phyloP scores from a whole-genome alignment of 2,329 filamentous ascomycete species.

The Aspergillus candidus region DNA sequence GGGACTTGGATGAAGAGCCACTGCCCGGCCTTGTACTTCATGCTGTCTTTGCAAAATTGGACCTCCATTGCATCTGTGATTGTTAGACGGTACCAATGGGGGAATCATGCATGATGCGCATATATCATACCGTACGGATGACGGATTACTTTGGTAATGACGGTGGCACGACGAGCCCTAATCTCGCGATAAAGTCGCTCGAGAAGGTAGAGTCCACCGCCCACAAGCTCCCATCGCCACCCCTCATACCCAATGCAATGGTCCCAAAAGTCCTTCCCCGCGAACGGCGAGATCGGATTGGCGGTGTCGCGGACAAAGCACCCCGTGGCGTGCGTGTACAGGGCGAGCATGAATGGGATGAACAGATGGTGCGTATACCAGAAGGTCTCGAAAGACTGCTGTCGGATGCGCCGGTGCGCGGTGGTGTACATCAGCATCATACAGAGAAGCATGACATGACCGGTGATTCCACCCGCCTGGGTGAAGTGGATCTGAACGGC shows the following conservation, averaged over 20 bases:
- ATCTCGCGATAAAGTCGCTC: constrained; percentile 92
- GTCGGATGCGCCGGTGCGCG: constrained; percentile 83
- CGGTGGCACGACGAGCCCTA: constrained; percentile 71
- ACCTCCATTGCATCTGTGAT: constrained; percentile 81
- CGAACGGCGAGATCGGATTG: constrained; percentile 73
- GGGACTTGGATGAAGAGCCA: constrained; percentile 97
- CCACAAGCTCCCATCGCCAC: constrained; percentile 93
- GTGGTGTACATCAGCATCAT: constrained; percentile 99
- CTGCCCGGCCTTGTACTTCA: constrained; percentile 97
- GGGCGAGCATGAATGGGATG: constrained; percentile 83
- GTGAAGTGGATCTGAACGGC: constrained; percentile 90
- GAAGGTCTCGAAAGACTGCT: constrained; percentile 96
- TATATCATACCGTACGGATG: constrained; percentile 75
- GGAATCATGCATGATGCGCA: not conserved
- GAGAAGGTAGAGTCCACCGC: constrained; percentile 74
- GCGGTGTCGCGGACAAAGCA: constrained; percentile 89
- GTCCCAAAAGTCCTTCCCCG: constrained; percentile 72
- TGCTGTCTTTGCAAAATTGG: constrained; percentile 91
- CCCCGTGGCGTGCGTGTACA: constrained; percentile 93
- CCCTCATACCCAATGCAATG: constrained; percentile 94
- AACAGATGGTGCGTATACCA: constrained; percentile 99
- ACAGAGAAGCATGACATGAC: constrained; percentile 96
- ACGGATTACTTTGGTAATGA: constrained; percentile 88
- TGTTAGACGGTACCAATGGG: not conserved
- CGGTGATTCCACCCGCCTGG: constrained; percentile 84